Evolutionary conservation across 2,329 filamentous ascomycete species (phyloP).

Genomic region (Cercospora sesami): DNA sequence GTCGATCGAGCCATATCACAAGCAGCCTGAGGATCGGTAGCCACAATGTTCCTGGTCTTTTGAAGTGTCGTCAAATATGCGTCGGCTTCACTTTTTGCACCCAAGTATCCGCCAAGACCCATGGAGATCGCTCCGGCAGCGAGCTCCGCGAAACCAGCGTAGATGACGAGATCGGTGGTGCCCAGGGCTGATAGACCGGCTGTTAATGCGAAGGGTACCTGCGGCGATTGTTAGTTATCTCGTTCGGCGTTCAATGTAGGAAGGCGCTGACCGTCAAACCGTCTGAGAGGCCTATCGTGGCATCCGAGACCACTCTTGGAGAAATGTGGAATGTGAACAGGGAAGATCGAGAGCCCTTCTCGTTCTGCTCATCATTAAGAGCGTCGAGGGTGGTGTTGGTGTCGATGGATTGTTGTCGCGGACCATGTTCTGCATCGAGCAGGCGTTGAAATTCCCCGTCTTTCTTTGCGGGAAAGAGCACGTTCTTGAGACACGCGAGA

Average conservation of each 20-base stretch:
- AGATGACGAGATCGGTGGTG: slow-evolving; percentile 43
- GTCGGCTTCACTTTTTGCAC: slow-evolving; percentile 54
- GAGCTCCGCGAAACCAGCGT: slow-evolving; percentile 45
- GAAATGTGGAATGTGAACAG: slow-evolving; percentile 26
- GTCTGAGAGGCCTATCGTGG: slow-evolving; percentile 46
- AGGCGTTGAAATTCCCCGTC: slow-evolving; percentile 14
- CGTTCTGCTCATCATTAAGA: slow-evolving; percentile 9
- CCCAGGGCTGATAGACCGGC: slow-evolving; percentile 45
- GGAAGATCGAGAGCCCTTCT: not conserved
- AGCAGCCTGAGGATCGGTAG: slow-evolving; percentile 42
- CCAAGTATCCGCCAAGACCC: slow-evolving; percentile 47
- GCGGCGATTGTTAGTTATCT: not conserved
- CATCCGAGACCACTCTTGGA: slow-evolving; percentile 49
- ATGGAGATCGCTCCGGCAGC: slow-evolving; percentile 46
- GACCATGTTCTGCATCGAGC: slow-evolving; percentile 13
- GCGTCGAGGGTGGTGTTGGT: not conserved
- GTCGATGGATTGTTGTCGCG: slow-evolving; percentile 10
- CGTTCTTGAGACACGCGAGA: slow-evolving; percentile 14
- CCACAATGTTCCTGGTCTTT: slow-evolving; percentile 46
- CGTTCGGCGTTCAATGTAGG: not conserved
- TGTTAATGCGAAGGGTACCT: slow-evolving; percentile 44
- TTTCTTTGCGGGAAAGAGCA: slow-evolving; percentile 11
- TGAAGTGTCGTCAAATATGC: slow-evolving; percentile 50
- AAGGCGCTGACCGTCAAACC: slow-evolving; percentile 43
- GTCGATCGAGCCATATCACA: slow-evolving; percentile 43